These are phyloP conservation scores for Polysphondylium violaceum DNA, from an alignment of 78 protist genomes.

Conservation along the genomic window DNA sequence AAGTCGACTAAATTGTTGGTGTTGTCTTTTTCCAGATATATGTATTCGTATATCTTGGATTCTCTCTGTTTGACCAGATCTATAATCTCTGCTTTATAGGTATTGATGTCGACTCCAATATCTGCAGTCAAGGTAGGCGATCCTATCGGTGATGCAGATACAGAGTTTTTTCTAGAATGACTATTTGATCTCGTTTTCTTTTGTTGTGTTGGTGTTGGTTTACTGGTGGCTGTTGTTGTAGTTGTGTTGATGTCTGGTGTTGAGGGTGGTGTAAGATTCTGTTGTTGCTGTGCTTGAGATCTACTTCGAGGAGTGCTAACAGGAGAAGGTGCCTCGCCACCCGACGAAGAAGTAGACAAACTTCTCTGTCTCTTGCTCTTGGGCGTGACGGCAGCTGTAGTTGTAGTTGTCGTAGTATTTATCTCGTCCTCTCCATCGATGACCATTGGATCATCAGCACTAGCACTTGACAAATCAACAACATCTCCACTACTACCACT, in stretches of 20 bases:
- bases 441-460: background rate
- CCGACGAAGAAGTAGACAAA: too few species aligned
- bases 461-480: background rate
- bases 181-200: too few species aligned
- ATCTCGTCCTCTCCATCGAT: background rate
- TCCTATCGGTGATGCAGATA: background rate
- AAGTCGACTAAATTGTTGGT: background rate
- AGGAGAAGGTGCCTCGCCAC: too few species aligned
- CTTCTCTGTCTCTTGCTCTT: too few species aligned
- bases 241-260: too few species aligned
- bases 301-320: too few species aligned
- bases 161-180: background rate
- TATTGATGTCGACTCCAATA: background rate
- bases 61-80: background rate
- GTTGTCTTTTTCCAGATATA: background rate
- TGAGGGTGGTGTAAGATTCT: too few species aligned
- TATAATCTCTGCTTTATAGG: background rate
- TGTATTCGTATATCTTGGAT: background rate
- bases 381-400: conserved; percentile 8
- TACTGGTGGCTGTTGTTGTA: too few species aligned
- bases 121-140: background rate
- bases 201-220: too few species aligned
- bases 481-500: conserved; percentile 1
- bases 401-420: background rate
- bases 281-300: too few species aligned